These are phyloP conservation scores for Clarireedia paspali DNA, from an alignment of 2,329 filamentous ascomycete genomes.

Conservation along the genomic window DNA sequence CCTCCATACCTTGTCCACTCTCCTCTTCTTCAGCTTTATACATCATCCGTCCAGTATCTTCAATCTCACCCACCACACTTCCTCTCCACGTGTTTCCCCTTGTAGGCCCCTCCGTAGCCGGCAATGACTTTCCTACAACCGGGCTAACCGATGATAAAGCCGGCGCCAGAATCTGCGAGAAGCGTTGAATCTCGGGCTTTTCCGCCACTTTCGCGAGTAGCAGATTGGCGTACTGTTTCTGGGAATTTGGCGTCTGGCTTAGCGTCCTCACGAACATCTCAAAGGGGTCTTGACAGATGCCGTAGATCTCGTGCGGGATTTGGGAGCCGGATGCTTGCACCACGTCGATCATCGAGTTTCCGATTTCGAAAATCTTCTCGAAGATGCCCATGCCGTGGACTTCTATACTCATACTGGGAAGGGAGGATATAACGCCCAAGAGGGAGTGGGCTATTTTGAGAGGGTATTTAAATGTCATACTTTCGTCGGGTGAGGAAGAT, in stretches of 20 bases:
- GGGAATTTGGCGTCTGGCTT: slow-evolving; percentile 37
- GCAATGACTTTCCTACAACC: not conserved
- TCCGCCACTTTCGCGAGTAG: slow-evolving; percentile 36
- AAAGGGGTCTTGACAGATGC: slow-evolving; percentile 34
- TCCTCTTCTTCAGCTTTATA: not conserved
- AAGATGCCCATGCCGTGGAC: slow-evolving; percentile 43
- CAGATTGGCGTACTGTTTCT: slow-evolving; percentile 36
- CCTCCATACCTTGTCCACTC: not conserved
- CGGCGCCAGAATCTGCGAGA: slow-evolving; percentile 12
- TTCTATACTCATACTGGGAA: slow-evolving; percentile 37
- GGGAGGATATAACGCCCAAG: slow-evolving; percentile 35
- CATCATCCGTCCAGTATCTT: not conserved
- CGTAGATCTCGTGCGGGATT: slow-evolving; percentile 18
- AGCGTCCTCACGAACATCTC: slow-evolving; percentile 38
- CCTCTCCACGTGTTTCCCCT: slow-evolving; percentile 15
- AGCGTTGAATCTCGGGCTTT: slow-evolving; percentile 30
- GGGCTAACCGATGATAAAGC: slow-evolving; percentile 5
- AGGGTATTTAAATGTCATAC: slow-evolving; percentile 55
- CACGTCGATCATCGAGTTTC: slow-evolving; percentile 37
- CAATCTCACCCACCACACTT: slow-evolving; percentile 21
- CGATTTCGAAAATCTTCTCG: slow-evolving; percentile 43
- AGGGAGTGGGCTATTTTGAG: slow-evolving; percentile 54
- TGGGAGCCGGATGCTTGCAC: slow-evolving; percentile 30
- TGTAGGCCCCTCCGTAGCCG: not conserved
- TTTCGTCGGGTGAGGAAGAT: slow-evolving; percentile 47